Evolutionary conservation across 768 basidiomycete genomes (phyloP), one percentile per base, ranked within the genome.

Genomic region (Rhodotorula kratochvilovae): DNA sequence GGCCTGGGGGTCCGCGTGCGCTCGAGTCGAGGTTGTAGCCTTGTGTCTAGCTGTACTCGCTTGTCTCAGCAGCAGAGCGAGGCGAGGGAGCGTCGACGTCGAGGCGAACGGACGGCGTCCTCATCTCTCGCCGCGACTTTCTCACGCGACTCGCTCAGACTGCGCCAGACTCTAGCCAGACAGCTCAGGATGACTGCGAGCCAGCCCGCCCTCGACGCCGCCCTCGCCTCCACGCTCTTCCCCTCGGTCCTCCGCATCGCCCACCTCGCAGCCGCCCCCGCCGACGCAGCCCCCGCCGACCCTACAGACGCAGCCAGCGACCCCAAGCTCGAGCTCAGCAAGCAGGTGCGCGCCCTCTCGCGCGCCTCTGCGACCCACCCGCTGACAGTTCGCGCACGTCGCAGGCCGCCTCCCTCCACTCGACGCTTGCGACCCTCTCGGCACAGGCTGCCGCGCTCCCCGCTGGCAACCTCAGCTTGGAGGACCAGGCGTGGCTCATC

Each of bases 401-500:
- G 39, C 62, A 66, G 67, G 67, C 67, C 19, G 62, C 63, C 27
- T 36, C 39, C 6, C 36, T 72, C 45, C 55, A 66, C 19, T 31
- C 29, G 15, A 31, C 56, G 5, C 54, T 73, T 46, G 33, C 31
- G 3, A 33, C 48, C 11, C 64, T 73, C 21, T 46, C 45, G 3
- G 11, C 31, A 0, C 72, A 73, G 48, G 72, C 67, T 17, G 29
- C 42, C 25, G 3, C 19, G 0, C 16, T 73, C 7, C 63, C 60
- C 5, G 64, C 63, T 3, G 72, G 64, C 0, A 19, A 73, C 42
- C 19, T 73, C 23, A 62, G 63, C 39, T n/a, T 73, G 31, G 67
- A 73, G 10, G 72, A 73, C 61, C 67, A 73, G 53, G 64, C 62
- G 21, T 68, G 67, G 67, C 60, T 73, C 13, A 63, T 69, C 55